A percentile compares a stretch with the other conserved stretches of the same genome.
phyloP scores from a whole-genome alignment of 2,329 filamentous ascomycete species.

The Beauveria rudraprayagi region DNA sequence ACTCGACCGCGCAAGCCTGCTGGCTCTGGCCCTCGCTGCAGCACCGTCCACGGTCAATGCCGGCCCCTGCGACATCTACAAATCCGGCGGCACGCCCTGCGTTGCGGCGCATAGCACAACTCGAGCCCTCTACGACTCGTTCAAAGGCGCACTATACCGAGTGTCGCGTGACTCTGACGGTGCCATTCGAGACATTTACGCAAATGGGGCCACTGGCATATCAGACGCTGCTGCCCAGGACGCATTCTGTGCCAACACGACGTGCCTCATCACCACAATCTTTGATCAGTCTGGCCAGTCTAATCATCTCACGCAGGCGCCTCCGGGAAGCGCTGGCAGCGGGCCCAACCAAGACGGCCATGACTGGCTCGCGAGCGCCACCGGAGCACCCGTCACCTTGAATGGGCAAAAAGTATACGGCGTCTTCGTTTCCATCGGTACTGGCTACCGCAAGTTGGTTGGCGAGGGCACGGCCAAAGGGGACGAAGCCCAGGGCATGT shows the following conservation, averaged over 20 bases:
- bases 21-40: background rate
- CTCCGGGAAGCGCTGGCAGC: slow-evolving; percentile 45
- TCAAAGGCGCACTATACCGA: slow-evolving; percentile 48
- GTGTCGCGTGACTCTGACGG: slow-evolving; percentile 43
- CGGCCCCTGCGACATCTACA: slow-evolving; percentile 54
- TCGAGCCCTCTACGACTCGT: slow-evolving; percentile 50
- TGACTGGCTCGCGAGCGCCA: slow-evolving; percentile 52
- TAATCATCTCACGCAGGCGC: slow-evolving; percentile 56
- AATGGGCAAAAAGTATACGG: slow-evolving; percentile 56
- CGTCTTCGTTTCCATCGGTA: slow-evolving; percentile 53
- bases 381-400: slow-evolving; percentile 52
- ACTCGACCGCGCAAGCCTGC: background rate
- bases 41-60: slow-evolving; percentile 33
- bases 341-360: slow-evolving; percentile 50
- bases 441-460: slow-evolving; percentile 54
- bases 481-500: slow-evolving; percentile 51
- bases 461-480: slow-evolving; percentile 44
- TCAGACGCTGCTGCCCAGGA: slow-evolving; percentile 55
- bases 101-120: slow-evolving; percentile 56
- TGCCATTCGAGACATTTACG: slow-evolving; percentile 38
- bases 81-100: slow-evolving; percentile 48
- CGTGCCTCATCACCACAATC: slow-evolving; percentile 55
- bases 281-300: slow-evolving; percentile 57
- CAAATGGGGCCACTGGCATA: slow-evolving; percentile 50
- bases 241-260: slow-evolving; percentile 50